Percentiles rank a stretch among this genome's conserved stretches.
phyloP scores from a whole-genome alignment of 2,329 filamentous ascomycete species.

The Furcasterigmium furcatum region DNA sequence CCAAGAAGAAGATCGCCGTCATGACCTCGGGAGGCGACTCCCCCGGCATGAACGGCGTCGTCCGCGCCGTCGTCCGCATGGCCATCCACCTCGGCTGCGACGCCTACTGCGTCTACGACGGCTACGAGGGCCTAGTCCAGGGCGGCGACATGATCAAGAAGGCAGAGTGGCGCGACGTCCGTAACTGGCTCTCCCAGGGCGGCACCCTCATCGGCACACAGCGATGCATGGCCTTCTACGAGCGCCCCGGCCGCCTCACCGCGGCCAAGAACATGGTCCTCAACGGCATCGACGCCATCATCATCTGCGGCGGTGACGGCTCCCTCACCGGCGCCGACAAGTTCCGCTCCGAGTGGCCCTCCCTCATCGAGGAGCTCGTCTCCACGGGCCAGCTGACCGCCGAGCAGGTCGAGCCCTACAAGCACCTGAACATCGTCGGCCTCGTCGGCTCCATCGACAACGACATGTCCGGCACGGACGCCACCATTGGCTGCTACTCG shows the following conservation, averaged over 20 bases:
- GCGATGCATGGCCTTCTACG: slow-evolving; percentile 87
- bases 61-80: slow-evolving; percentile 88
- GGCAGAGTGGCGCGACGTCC: slow-evolving; percentile 90
- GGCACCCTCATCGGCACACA: slow-evolving; percentile 96
- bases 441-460: slow-evolving; percentile 98
- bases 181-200: slow-evolving; percentile 89
- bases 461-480: slow-evolving; percentile 94
- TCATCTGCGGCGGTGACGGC: slow-evolving; percentile 96
- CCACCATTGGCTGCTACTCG: slow-evolving; percentile 95
- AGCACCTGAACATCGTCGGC: slow-evolving; percentile 91
- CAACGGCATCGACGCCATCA: slow-evolving; percentile 89
- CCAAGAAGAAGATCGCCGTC: slow-evolving; percentile 73
- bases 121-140: slow-evolving; percentile 91
- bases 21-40: slow-evolving; percentile 95
- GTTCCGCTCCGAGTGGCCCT: slow-evolving; percentile 90
- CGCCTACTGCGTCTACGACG: slow-evolving; percentile 81
- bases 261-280: slow-evolving; percentile 94
- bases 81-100: slow-evolving; percentile 81
- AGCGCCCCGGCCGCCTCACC: slow-evolving; percentile 76
- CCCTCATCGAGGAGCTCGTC: slow-evolving; percentile 82
- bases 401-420: slow-evolving; percentile 72
- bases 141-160: slow-evolving; percentile 84
- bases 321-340: slow-evolving; percentile 93
- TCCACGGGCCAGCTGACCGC: slow-evolving; percentile 65
- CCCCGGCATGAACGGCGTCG: slow-evolving; percentile 90